Evolutionary conservation across 495 filamentous ascomycete genomes (phyloP), one percentile per base, ranked within the genome.

Genomic region (Aspergillus asperescens): DNA sequence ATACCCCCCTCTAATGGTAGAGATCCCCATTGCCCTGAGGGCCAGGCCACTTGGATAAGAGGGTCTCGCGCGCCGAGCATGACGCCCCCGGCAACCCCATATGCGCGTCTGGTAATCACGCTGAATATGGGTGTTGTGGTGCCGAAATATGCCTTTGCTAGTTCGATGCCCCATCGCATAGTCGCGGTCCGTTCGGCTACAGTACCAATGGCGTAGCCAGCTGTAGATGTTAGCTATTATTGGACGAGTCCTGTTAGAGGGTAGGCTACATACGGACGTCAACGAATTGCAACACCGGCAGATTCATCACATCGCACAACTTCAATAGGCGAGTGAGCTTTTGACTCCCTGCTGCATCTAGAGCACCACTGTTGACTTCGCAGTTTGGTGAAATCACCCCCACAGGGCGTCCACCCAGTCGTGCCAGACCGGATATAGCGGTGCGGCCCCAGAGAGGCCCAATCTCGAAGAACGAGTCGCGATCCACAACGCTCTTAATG

Each of bases 61-160:
- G 81, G 81, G 34, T 83, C 77, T 8, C 81, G 72, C 24, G 75
- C 77, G 29, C 79, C 79, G 0, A 84, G 60, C 81, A 85, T 85
- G 12, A 84, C 62, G 3, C 80, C 79, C 0, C 81, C 81, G 2
- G 81, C 81, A 3, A 84, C 81, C 22, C 81, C 81, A 46, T 77
- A 84, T 0, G 74, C 77, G 15, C 79, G 73, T 4, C 81, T 66
- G 4, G 77, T 77, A 2, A 84, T 70, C 25, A 85, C 78, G 49
- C 71, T 78, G 64, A 83, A 85, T 4, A 85, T 69, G 0, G 81
- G 81, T 23, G 68, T 75, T 5, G 80, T 83, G 9, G 80, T 84
- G 7, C 73, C 71, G 57, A 73, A 81, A 58, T 85, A 84, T 0
- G 80, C 70, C 40, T 79, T 78, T 27, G 77, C 79, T 4, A 83